A percentile compares a stretch with the other conserved stretches of the same genome.
phyloP scores from a whole-genome alignment of 202 grass and related monocot species.

The Hordeum pubiflorum region DNA sequence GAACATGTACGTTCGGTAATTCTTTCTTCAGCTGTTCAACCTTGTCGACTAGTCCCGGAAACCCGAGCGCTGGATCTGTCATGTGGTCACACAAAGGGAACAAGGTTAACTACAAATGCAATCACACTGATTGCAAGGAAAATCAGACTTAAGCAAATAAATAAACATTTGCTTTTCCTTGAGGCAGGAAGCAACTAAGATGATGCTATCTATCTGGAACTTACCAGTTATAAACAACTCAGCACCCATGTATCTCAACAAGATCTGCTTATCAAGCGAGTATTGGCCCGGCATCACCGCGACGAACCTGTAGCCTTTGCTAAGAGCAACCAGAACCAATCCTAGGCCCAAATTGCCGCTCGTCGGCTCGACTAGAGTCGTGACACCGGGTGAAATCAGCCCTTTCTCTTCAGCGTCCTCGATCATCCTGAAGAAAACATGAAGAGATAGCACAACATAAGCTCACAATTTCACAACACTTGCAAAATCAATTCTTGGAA shows the following conservation, averaged over 20 bases:
- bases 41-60: constrained; percentile 33
- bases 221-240: constrained; percentile 68
- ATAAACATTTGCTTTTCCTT: neutral
- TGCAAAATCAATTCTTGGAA: neutral
- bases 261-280: constrained; percentile 70
- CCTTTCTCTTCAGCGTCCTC: constrained; percentile 92
- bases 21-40: constrained; percentile 67
- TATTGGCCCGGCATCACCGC: constrained; percentile 69
- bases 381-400: constrained; percentile 67
- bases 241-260: constrained; percentile 73
- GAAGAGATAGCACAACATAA: neutral
- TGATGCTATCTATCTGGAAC: neutral
- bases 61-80: constrained; percentile 67
- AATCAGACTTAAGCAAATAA: neutral
- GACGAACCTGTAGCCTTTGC: constrained; percentile 68
- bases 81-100: neutral
- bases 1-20: constrained; percentile 68
- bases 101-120: neutral
- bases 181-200: neutral
- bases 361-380: constrained; percentile 62
- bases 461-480: neutral
- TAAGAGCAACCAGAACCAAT: constrained; percentile 43
- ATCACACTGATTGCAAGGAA: neutral
- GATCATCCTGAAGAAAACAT: constrained; percentile 55
- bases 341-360: constrained; percentile 81